These are phyloP conservation scores for Cnidoscolus chayamansa DNA, from an alignment of 441 rosid genomes.

Conservation along the genomic window DNA sequence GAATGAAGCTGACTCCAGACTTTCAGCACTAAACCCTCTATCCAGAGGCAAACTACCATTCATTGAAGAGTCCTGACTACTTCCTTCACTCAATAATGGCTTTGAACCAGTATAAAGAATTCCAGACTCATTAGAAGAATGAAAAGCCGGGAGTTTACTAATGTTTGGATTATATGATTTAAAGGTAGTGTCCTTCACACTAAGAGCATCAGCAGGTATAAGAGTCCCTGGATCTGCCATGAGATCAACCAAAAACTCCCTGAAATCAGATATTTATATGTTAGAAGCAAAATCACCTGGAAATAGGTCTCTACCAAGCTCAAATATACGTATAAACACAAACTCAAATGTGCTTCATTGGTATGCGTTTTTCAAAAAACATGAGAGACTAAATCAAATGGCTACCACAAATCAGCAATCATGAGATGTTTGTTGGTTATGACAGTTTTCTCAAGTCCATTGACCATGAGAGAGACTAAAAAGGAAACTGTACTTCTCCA, in stretches of 20 bases:
- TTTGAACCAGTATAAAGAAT: slow-evolving; percentile 40
- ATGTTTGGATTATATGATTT: slow-evolving; percentile 46
- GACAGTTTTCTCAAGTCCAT: neutral
- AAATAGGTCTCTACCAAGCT: slow-evolving; percentile 6
- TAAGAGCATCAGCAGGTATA: slow-evolving; percentile 84
- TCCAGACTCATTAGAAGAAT: slow-evolving; percentile 39
- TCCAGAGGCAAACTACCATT: slow-evolving; percentile 34
- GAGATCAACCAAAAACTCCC: slow-evolving; percentile 99
- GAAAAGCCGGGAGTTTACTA: slow-evolving; percentile 45
- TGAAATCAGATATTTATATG: slow-evolving; percentile 37
- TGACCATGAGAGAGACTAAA: neutral
- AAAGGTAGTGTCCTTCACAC: slow-evolving; percentile 50
- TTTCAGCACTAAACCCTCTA: slow-evolving; percentile 39
- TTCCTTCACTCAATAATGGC: slow-evolving; percentile 63
- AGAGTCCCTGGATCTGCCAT: slow-evolving; percentile 99
- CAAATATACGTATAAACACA: neutral
- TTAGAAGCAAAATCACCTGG: slow-evolving; percentile 26
- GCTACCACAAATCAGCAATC: neutral
- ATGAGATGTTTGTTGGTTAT: neutral
- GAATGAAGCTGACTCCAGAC: slow-evolving; percentile 38
- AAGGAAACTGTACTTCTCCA: neutral
- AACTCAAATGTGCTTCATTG: neutral
- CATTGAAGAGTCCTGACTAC: slow-evolving; percentile 46
- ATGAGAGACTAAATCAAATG: neutral
- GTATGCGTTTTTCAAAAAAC: neutral